Conservation (phyloP, 306 rosid genomes). For the Fragaria iinumae region DNA sequence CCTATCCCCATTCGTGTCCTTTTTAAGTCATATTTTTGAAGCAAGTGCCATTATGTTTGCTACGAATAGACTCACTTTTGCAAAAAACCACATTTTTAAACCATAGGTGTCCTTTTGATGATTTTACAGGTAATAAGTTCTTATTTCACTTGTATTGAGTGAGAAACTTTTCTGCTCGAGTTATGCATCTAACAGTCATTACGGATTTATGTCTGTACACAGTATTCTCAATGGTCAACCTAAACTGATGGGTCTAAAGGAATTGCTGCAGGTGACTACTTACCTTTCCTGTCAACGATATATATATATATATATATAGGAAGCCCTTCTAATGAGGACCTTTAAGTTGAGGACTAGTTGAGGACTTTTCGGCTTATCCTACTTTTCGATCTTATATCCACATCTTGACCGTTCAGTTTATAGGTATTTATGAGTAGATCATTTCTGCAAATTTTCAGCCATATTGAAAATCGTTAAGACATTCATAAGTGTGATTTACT, state of each 20-base stretch:
- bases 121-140: neutral
- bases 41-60: neutral
- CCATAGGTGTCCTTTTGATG: neutral
- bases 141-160: neutral
- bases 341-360: too few relatives aligned
- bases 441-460: too few relatives aligned
- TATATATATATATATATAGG: too few relatives aligned
- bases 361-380: too few relatives aligned
- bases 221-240: conserved; percentile 89
- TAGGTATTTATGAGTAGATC: too few relatives aligned
- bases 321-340: too few relatives aligned
- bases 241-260: conserved; percentile 87
- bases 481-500: too few relatives aligned
- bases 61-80: neutral
- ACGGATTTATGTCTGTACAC: conserved; percentile 25
- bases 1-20: neutral
- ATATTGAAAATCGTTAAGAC: too few relatives aligned
- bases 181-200: conserved; percentile 7
- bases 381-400: too few relatives aligned
- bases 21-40: neutral
- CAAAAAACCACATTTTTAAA: too few relatives aligned
- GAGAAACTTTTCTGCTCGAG: neutral
- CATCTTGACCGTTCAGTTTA: too few relatives aligned
- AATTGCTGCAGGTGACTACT: conserved; percentile 62
- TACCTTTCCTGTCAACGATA: neutral